These are phyloP conservation scores for Rhizomucor pusillus DNA, from an alignment of 371 early-diverging fungal genomes.

Conservation along the genomic window DNA sequence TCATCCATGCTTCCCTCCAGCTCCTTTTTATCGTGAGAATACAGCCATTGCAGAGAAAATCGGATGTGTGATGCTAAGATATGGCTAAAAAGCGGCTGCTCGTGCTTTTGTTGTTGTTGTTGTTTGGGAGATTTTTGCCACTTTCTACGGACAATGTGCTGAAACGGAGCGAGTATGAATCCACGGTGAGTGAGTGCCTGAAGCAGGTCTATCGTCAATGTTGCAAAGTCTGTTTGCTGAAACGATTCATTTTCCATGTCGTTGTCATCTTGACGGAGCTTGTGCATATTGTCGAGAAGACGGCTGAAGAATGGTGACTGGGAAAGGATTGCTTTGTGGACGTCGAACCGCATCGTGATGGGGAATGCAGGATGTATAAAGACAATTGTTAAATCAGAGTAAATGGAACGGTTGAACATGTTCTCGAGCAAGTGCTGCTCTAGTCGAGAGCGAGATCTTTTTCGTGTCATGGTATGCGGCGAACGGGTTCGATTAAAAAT, in stretches of 20 bases:
- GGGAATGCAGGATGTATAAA: slow-evolving; percentile 40
- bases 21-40: slow-evolving; percentile 18
- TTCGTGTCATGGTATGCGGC: background rate
- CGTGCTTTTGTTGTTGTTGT: background rate
- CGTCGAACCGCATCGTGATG: slow-evolving; percentile 36
- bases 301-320: slow-evolving; percentile 36
- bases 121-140: slow-evolving; percentile 5
- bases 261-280: background rate
- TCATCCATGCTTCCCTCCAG: slow-evolving; percentile 22
- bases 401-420: slow-evolving; percentile 37
- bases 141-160: slow-evolving; percentile 43
- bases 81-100: slow-evolving; percentile 10
- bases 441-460: slow-evolving; percentile 3
- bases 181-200: slow-evolving; percentile 28
- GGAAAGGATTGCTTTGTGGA: slow-evolving; percentile 38
- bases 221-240: slow-evolving; percentile 12
- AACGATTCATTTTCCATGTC: background rate
- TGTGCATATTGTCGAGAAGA: slow-evolving; percentile 17
- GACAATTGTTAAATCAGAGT: slow-evolving; percentile 33
- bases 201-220: slow-evolving; percentile 32
- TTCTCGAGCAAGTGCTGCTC: slow-evolving; percentile 26
- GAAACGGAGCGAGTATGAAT: slow-evolving; percentile 39
- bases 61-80: slow-evolving; percentile 39
- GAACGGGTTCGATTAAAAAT: too few relatives aligned
- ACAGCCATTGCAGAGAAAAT: slow-evolving; percentile 44